Evolutionary conservation across 768 basidiomycete species (phyloP), one percentile per base, ranked within the genome.

Genomic region (Lactarius indigo): DNA sequence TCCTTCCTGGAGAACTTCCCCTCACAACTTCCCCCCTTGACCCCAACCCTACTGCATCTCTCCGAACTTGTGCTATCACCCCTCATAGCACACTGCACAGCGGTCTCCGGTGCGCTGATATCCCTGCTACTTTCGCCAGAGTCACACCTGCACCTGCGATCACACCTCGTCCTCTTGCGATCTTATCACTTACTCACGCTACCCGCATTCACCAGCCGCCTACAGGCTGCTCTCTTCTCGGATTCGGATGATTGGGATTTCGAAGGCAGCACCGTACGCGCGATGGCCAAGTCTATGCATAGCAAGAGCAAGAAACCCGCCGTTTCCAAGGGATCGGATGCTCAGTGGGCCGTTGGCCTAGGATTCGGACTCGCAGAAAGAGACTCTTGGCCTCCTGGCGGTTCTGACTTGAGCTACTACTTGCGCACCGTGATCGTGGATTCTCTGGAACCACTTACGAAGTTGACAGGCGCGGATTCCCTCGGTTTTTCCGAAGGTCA

Each of bases 381-480:
- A 41, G 85, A 86, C 59, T 84, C 82, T 5, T 96, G 94, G 94
- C 94, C 94, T 0, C 94, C 94, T 15, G 88, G 90, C 20, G 92
- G 91, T 6, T 83, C 89, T 2, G 93, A 95, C 72, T 78, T 96
- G 58, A 90, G 91, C 71, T 94, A 90, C 76, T 86, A 88, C 70
- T 78, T 96, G 52, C 78, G 93, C 61, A 90, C 91, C 0, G 94
- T 96, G 9, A 89, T 96, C 70, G 84, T 94, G 10, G 94, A 94
- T 74, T 88, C 91, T 5, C 79, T 92, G 42, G 86, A 86, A 54
- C 73, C 66, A 9, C 68, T 64, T 35, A 35, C 55, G 39, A 31
- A 61, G 13, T 23, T 55, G 63, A 68, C 47, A 47, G 66, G 35
- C 17, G 62, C 26, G 20, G 59, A 64, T 13, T 44, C 23, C 9